These are phyloP conservation scores for Boechera divaricarpa DNA, from an alignment of 345 rosid species.

Conservation along the genomic window DNA sequence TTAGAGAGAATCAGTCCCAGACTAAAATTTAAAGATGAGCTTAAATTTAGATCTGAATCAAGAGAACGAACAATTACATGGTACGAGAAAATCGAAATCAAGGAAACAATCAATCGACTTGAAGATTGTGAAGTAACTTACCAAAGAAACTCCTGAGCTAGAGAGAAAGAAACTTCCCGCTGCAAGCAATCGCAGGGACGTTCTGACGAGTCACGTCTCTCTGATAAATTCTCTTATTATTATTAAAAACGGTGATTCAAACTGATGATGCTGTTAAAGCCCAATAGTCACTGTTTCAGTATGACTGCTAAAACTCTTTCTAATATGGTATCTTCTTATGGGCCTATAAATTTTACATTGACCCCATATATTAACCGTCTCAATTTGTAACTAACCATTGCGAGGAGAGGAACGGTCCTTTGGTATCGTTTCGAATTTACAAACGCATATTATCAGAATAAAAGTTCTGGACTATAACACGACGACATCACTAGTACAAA, in stretches of 20 bases:
- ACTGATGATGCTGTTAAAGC: not conserved
- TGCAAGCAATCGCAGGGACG: slow-evolving; percentile 28
- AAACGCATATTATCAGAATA: no score
- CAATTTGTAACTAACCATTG: no score
- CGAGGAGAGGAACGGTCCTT: no score
- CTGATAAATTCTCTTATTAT: not conserved
- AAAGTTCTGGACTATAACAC: no score
- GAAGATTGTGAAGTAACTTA: not conserved
- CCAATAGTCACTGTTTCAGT: not conserved
- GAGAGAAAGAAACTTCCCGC: slow-evolving; percentile 29
- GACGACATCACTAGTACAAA: no score
- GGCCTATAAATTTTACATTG: slow-evolving; percentile 4
- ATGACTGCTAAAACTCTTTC: not conserved
- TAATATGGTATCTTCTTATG: not conserved
- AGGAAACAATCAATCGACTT: not conserved
- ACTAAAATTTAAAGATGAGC: not conserved
- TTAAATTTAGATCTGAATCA: slow-evolving; percentile 22
- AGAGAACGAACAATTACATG: not conserved
- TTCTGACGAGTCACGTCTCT: slow-evolving; percentile 12
- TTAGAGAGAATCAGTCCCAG: not conserved
- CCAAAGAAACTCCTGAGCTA: slow-evolving; percentile 9
- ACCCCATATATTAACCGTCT: not conserved
- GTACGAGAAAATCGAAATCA: not conserved
- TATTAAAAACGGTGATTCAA: not conserved
- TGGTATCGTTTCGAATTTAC: no score